These are phyloP conservation scores for Hirsutella minnesotensis DNA, from an alignment of 2,329 filamentous ascomycete species.

Conservation along the genomic window DNA sequence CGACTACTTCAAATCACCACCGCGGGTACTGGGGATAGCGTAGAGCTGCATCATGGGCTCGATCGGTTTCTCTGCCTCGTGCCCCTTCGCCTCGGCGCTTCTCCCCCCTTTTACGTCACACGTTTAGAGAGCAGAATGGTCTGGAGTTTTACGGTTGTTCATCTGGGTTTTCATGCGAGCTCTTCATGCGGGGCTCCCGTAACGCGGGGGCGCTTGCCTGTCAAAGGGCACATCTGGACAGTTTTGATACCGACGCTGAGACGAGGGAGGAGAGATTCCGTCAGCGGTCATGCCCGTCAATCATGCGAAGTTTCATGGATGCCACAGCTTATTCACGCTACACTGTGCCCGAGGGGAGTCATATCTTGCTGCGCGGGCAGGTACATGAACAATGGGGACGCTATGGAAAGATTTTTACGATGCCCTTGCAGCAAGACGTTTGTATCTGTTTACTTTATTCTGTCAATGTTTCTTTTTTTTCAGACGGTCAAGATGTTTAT, in stretches of 20 bases:
- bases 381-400: neutral
- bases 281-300: neutral
- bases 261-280: neutral
- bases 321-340: too few relatives aligned
- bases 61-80: constrained; percentile 2
- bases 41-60: neutral
- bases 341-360: neutral
- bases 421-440: neutral
- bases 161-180: constrained; percentile 31
- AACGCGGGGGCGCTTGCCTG: too few relatives aligned
- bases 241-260: constrained; percentile 2
- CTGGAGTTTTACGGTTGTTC: constrained; percentile 33
- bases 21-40: neutral
- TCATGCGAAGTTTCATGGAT: too few relatives aligned
- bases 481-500: neutral
- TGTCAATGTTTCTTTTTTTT: neutral
- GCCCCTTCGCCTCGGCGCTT: constrained; percentile 11
- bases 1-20: neutral
- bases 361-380: neutral
- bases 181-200: constrained; percentile 4
- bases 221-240: neutral
- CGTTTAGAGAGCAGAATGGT: constrained; percentile 29
- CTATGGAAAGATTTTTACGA: neutral
- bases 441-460: neutral
- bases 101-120: constrained; percentile 6